Evolutionary conservation across 768 basidiomycete species (phyloP), one percentile per base, ranked within the genome.

Genomic region (Amanita polypyramis): DNA sequence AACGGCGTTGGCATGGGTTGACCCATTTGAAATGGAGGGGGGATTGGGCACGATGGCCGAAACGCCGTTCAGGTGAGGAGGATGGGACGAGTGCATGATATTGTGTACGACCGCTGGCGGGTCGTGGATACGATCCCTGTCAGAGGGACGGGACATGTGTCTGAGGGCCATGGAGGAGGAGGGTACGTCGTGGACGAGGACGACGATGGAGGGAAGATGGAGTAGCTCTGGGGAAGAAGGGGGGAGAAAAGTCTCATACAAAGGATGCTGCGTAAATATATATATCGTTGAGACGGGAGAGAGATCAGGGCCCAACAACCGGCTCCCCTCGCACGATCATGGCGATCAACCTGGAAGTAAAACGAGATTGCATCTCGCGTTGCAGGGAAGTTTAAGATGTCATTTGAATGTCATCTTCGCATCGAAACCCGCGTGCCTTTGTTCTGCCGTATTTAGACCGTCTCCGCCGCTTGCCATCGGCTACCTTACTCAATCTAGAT

Each of bases 41-140:
- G 78, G 73, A 0, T 75, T 68, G 19, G 70, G 62, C 41, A 74
- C 70, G 51, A 74, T 67, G 14, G 69, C 23, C 1, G 66, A 53
- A 8, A 58, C 62, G 47, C 80, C 80, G 54, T 82, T 82, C 45
- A 79, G 61, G 59, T 77, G 80, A 4, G 73, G 64, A 2, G 68
- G 65, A 52, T 67, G 69, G 21, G 68, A 58, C 8, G 67, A 68
- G 40, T 65, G 73, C 40, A 60, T 53, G 47, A 60, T 54, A 54
- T 54, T 55, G 54, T 54, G 59, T 5, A 50, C 52, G 1, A 60
- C 59, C 5, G 73, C 55, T 43, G 74, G 67, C 20, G 72, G 66
- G 52, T 84, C 80, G 55, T 80, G 82, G 61, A 81, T 75, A 52
- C 79, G 77, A 25, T 84, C 80, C 55, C 78, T 67, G 51, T 79